Conservation (phyloP, 1,139 yeast species). For the Taiozyma sp. region DNA sequence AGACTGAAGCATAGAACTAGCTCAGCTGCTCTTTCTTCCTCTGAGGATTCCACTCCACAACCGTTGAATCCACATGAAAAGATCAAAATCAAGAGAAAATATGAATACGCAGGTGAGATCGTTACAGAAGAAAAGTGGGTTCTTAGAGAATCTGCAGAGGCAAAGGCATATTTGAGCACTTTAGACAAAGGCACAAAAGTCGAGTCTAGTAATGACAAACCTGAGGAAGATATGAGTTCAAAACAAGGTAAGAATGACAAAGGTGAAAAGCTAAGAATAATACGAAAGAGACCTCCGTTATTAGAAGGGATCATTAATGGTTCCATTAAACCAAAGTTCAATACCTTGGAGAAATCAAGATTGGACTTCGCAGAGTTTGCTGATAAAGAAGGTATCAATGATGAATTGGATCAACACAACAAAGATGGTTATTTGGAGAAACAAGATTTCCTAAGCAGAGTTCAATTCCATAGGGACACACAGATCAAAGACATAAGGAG, state of each 20-base stretch:
- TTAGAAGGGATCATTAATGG: slow-evolving; percentile 65
- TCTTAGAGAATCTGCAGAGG: slow-evolving; percentile 75
- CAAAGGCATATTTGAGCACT: slow-evolving; percentile 56
- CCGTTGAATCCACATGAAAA: slow-evolving; percentile 32
- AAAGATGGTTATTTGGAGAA: slow-evolving; percentile 81
- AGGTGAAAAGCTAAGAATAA: slow-evolving; percentile 28
- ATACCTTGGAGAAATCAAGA: slow-evolving; percentile 88
- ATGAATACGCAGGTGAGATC: slow-evolving; percentile 86
- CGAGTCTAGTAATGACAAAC: slow-evolving; percentile 8
- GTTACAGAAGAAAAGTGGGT: slow-evolving; percentile 76
- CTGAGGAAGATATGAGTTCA: slow-evolving; percentile 2
- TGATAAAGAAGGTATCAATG: slow-evolving; percentile 76
- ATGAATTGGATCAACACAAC: slow-evolving; percentile 74
- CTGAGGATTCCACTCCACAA: slow-evolving; percentile 6
- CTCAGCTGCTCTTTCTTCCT: slow-evolving; percentile 11
- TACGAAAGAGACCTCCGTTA: slow-evolving; percentile 67
- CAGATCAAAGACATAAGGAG: slow-evolving; percentile 53
- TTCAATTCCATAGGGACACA: slow-evolving; percentile 60
- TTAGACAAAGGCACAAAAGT: slow-evolving; percentile 28
- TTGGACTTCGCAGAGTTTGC: slow-evolving; percentile 96
- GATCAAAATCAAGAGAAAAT: slow-evolving; percentile 68
- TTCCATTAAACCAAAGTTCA: slow-evolving; percentile 61
- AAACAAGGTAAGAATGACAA: slow-evolving; percentile 13
- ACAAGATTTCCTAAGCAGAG: slow-evolving; percentile 82
- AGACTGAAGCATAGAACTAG: slow-evolving; percentile 18